Evolutionary conservation across 768 basidiomycete genomes (phyloP), one percentile per base, ranked within the genome.

Genomic region (Multifurca ochricompacta): DNA sequence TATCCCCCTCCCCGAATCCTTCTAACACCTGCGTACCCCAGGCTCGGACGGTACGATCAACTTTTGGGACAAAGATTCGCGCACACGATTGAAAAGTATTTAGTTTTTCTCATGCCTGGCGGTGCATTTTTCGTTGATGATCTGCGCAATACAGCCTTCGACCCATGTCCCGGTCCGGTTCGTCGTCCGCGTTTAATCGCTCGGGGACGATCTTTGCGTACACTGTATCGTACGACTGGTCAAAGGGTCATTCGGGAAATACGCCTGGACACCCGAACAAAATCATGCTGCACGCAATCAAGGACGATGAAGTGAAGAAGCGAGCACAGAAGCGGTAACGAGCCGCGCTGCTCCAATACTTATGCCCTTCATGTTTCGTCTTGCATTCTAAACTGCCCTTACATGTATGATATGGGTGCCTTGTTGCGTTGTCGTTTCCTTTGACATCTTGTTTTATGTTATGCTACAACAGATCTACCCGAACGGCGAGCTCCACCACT

Each of bases 21-120:
- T 30, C 34, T 14, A 43, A 54, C 21, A 8, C 48, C 13, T 27
- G 11, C 21, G 7, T 10, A 16, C 45, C 6, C 3, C 46, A 87
- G 86, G 87, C 9, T 77, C 86, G 39, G 91, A 93, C 60, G 91
- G 91, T 18, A 85, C 85, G 3, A 83, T 93, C 66, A 87, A 91
- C 76, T 90, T 87, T 69, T 95, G 92, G 92, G 92, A 96, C 70
- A 93, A 92, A 70, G 87, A 94, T 62, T 83, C 87, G 7, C 85
- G 92, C 54, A 91, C 87, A 6, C 84, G 94, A 36, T 78, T 97
- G 72, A 96, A 94, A 73, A 83, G 91, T 93, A 61, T 44, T 77
- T 19, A 21, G 37, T 54, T 13, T 64, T 14, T 7, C 27, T 41
- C n/a, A 37, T 51, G 9, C 56, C 25, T 14, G 47, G 28, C 39